These are phyloP conservation scores for Quercus phellos DNA, from an alignment of 331 rosid species.

Conservation along the genomic window DNA sequence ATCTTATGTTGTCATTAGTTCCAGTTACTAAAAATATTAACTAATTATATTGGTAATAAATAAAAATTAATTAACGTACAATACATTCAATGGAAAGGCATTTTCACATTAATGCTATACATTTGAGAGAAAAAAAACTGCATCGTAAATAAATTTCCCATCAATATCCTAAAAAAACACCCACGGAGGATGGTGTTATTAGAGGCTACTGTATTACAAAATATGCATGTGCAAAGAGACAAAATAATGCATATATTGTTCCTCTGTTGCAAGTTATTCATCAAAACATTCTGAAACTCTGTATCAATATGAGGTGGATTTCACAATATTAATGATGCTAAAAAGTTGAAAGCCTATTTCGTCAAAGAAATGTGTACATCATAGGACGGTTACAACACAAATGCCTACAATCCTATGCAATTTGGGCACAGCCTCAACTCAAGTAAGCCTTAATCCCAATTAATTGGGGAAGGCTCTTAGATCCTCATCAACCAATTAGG, in stretches of 20 bases:
- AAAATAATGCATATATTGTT: background rate
- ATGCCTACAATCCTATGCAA: background rate
- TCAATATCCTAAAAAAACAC: too few relatives aligned
- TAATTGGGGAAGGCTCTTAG: background rate
- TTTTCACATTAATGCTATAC: background rate
- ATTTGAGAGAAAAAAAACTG: too few relatives aligned
- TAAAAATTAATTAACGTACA: background rate
- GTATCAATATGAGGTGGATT: background rate
- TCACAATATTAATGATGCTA: background rate
- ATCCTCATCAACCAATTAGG: background rate
- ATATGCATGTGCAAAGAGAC: background rate
- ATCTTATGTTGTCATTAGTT: background rate
- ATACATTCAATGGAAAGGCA: background rate
- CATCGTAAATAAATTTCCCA: too few relatives aligned
- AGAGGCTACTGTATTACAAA: background rate
- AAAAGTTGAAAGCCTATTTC: background rate
- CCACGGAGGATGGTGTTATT: too few relatives aligned
- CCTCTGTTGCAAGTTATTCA: background rate
- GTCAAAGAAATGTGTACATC: background rate
- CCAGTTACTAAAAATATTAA: background rate
- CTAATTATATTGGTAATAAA: background rate
- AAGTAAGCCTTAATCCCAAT: background rate
- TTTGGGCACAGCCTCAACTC: background rate
- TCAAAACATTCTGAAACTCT: background rate
- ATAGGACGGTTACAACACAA: background rate